Base-by-base conservation (phyloP, 106 monocot species). In the Amphibolis antarctica region DNA sequence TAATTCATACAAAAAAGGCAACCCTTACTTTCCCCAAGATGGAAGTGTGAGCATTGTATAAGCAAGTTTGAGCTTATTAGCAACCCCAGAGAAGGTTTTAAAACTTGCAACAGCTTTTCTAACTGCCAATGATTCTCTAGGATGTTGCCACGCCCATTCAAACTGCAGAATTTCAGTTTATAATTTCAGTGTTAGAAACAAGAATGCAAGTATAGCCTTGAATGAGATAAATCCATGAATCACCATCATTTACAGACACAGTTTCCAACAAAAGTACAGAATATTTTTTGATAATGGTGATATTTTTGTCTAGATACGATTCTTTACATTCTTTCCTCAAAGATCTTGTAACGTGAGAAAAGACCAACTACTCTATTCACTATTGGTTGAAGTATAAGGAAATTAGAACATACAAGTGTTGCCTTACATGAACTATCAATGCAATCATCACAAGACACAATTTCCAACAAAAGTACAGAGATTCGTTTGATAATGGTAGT, bases 121-220 rank as follows among this genome's bases (percentile, higher is more conserved):
- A 28, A 94, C 94, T 12, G 89, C 89, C 46, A 86, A 63, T 11
- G 94, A 94, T 65, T 89, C 83, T 4, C 12, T 74, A 57, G 94
- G 94, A 60, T 94, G 94, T 59, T 94, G 94, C 94, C 94, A 89
- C 6, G 94, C 94, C 94, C 94, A 94, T 74, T 94, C 94, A 76
- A 94, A 94, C 94, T 94, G 75, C 53, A 74, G 68, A 22, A 22
- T 58, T 58, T 53, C 18, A 48, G 7, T 48, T 15, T 48, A 53
- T 20, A 53, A 22, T 53, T 53, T 24, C 22, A 11, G 9, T 53
- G 22, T 53, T 24, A 53, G 53, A 53, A 22, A 53, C 15, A 20
- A 53, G 10, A 1, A 24, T 10, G 22, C 0, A 53, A 53, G n/a
- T 53, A 10, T 36, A 4, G 4, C 36, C 36, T 36, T 36, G 7